These are phyloP conservation scores for Neoarthrinium moseri DNA, from an alignment of 2,329 filamentous ascomycete genomes.

Conservation along the genomic window DNA sequence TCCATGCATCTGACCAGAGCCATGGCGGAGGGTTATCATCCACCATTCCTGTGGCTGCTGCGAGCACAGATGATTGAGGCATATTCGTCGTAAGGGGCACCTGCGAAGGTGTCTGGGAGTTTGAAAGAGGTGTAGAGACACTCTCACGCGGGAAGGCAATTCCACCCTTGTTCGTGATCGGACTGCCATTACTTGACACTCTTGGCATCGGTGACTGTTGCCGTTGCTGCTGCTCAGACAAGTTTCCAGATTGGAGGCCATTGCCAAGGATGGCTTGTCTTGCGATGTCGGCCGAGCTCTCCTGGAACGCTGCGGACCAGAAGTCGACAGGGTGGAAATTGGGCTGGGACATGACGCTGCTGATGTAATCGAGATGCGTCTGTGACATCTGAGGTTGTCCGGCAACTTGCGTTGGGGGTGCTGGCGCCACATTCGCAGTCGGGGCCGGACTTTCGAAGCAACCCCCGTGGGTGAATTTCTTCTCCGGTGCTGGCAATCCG, in stretches of 20 bases:
- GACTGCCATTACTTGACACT: not conserved
- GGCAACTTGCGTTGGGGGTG: not conserved
- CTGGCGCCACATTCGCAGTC: not conserved
- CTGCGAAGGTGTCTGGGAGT: not conserved
- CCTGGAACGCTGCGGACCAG: conserved; percentile 22
- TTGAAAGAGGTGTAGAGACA: not conserved
- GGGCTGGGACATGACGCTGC: conserved; percentile 35
- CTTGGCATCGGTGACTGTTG: not conserved
- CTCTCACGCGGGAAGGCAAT: conserved; percentile 6
- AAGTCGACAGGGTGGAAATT: conserved; percentile 35
- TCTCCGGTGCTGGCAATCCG: conserved; percentile 23
- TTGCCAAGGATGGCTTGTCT: conserved; percentile 4
- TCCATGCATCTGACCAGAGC: conserved; percentile 35
- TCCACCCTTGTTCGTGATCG: conserved; percentile 5
- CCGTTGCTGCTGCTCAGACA: not conserved
- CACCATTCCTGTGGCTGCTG: conserved; percentile 7
- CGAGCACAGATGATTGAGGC: conserved; percentile 4
- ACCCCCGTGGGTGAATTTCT: conserved; percentile 20
- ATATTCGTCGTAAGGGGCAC: not conserved
- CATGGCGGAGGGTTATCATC: conserved; percentile 38
- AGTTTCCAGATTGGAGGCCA: not conserved
- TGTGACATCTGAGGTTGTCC: conserved; percentile 5
- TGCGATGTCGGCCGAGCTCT: conserved; percentile 5
- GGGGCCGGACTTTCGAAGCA: conserved; percentile 11
- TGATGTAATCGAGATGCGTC: conserved; percentile 29